Base-by-base conservation (phyloP, 441 rosid genomes). In the Manihot esculenta region DNA sequence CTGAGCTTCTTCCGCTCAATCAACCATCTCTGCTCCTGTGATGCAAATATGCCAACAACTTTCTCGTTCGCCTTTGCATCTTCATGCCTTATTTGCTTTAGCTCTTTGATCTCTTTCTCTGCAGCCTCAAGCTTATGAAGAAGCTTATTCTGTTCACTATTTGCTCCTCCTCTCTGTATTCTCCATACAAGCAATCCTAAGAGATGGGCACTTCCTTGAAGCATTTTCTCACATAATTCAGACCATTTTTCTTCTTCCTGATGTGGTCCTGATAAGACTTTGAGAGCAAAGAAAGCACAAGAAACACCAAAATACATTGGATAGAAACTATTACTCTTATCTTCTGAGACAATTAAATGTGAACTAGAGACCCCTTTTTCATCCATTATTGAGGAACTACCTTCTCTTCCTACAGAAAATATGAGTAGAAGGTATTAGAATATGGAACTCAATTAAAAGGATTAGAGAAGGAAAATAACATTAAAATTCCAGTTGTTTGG, bases 31-130 rank as follows among this genome's bases (percentile, higher is more conserved):
- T 94, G 97, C 76, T 92, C 94, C 48, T 88, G 96, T 3, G 89
- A 84, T 6, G 97, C 96, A 75, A 86, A 83, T 56, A 94, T 92
- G 57, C 96, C 69, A 33, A 90, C 97, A 66, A 89, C 97, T 72
- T 90, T 94, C 89, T 94, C 99, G 49, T 92, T 94, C 7, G 99
- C 99, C 77, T 79, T 90, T 2, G 93, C 97, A 62, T 90, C 97
- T 79, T 88, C 95, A 0, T 65, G 84, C 68, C 97, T 86, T 62
- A 78, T 69, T 77, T 85, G 85, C 86, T 84, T 87, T 68, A 92
- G 63, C 82, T 79, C 88, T 58, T 70, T 79, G 26, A 90, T 86
- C 83, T 84, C 89, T 60, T 72, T 77, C 70, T 84, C 84, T 38
- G 88, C 87, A 26, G 58, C 73, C 79, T 83, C 84, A 12, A 92